Evolutionary conservation across 2,329 filamentous ascomycete species (phyloP).

Genomic region (Trichoderma lentiforme): DNA sequence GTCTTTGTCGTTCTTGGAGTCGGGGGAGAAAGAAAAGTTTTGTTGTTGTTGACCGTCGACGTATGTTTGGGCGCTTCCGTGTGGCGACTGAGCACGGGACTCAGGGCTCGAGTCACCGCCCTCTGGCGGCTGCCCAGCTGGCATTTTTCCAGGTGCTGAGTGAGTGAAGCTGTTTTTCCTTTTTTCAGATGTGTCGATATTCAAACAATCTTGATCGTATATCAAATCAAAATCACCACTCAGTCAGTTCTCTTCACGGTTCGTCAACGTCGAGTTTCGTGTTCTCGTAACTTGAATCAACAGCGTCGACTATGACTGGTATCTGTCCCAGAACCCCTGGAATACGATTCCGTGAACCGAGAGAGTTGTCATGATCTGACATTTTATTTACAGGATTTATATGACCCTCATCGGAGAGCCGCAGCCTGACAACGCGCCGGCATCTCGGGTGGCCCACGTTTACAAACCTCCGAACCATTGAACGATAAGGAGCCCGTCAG

Average conservation of each 20-base stretch:
- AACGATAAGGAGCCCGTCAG: neutral
- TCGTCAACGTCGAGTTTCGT: neutral
- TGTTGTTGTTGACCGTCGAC: neutral
- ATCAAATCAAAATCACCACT: neutral
- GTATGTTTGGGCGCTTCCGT: constrained; percentile 3
- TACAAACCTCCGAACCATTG: neutral
- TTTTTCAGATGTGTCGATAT: neutral
- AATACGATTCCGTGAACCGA: neutral
- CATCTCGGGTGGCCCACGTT: neutral
- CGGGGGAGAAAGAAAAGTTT: neutral
- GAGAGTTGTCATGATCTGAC: neutral
- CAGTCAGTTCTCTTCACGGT: neutral
- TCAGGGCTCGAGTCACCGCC: neutral
- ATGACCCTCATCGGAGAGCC: neutral
- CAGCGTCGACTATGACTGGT: neutral
- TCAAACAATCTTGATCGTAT: neutral
- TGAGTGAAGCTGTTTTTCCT: neutral
- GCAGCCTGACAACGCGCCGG: neutral
- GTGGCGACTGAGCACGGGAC: constrained; percentile 9
- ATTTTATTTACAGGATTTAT: neutral
- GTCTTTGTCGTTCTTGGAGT: neutral
- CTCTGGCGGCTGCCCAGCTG: neutral
- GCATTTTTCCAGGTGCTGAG: neutral
- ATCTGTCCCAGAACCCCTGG: neutral
- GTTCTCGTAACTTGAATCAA: neutral